phyloP scores from a whole-genome alignment of 2,329 filamentous ascomycete species.

The Lachnellula cervina region DNA sequence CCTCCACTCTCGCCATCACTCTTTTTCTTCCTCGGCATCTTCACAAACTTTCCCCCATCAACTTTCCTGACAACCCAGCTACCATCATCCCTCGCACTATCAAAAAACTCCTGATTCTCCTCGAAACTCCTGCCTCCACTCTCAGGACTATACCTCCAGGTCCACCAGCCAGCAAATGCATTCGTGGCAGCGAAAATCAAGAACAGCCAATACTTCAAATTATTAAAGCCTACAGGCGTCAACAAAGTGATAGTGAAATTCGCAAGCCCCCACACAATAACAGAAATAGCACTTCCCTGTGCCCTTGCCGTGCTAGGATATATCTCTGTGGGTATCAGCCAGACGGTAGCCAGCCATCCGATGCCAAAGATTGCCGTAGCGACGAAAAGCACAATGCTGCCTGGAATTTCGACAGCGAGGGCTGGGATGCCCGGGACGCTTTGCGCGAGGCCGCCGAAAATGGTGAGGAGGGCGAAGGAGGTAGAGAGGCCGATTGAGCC shows the following conservation, averaged over 20 bases:
- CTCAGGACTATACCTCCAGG: slow-evolving; percentile 51
- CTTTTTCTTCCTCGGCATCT: slow-evolving; percentile 18
- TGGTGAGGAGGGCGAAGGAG: slow-evolving; percentile 46
- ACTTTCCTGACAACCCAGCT: slow-evolving; percentile 52
- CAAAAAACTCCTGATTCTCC: slow-evolving; percentile 44
- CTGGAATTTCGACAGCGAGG: slow-evolving; percentile 43
- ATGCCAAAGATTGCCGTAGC: slow-evolving; percentile 58
- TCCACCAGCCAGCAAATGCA: slow-evolving; percentile 44
- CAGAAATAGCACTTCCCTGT: slow-evolving; percentile 62
- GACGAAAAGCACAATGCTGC: slow-evolving; percentile 48
- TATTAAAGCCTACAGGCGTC: slow-evolving; percentile 58
- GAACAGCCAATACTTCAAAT: slow-evolving; percentile 53
- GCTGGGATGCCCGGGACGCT: slow-evolving; percentile 37
- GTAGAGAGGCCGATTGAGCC: slow-evolving; percentile 44
- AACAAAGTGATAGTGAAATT: slow-evolving; percentile 44
- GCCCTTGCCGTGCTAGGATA: slow-evolving; percentile 56
- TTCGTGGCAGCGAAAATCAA: slow-evolving; percentile 52
- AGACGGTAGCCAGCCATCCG: slow-evolving; percentile 54
- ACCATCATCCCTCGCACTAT: slow-evolving; percentile 43
- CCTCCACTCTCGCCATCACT: not conserved
- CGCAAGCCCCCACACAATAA: slow-evolving; percentile 56
- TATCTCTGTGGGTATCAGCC: slow-evolving; percentile 56
- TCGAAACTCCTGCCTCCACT: slow-evolving; percentile 52
- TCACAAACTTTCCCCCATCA: slow-evolving; percentile 43
- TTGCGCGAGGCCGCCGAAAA: slow-evolving; percentile 46